Evolutionary conservation across 805 yeast genomes (phyloP), one percentile per base, ranked within the genome.

Genomic region (Lipomyces starkeyi): DNA sequence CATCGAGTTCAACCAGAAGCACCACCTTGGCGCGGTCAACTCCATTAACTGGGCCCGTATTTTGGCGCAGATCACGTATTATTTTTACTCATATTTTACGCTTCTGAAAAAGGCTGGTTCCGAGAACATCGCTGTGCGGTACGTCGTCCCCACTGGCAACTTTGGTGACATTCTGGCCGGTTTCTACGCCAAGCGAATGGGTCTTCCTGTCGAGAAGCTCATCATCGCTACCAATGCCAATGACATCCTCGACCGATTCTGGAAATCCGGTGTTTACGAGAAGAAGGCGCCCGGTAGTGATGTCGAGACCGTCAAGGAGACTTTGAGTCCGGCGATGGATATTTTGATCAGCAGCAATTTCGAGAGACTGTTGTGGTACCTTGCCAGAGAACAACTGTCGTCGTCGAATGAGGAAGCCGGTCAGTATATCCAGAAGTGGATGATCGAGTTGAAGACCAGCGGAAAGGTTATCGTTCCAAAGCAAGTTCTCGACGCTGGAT

Each of bases 1-100:
- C 79, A 81, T 78, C 63, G 92, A 89, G 71, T 95, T 95, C 84
- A 95, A 95, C 81, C 85, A 84, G 72, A 89, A 88, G 78, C 91
- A 93, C 82, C 97, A 93, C 76, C 90, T 95, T 67, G 99, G 98
- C 74, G 99, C 99, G 20, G 97, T 95, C 70, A 95, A 95, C 82
- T 93, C 98, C 59, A 95, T 95, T 79, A 95, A 95, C 84, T 95
- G 99, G 99, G 98, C 99, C 8, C 88, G 99, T 82, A 95, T 95
- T 74, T 85, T 95, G 75, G 98, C 99, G 55, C 99, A 95, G 83
- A 94, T 93, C 78, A 93, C 99, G 27, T 95, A 95, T 82, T 95
- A 95, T 83, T 95, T 93, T 84, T 88, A 91, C 80, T 87, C 98
- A 4, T 95, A 88, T 83, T 93, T 95, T 86, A 88, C 88, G 78